Percentiles rank a stretch among this genome's conserved stretches.
These are phyloP conservation scores for Colletotrichum incanum DNA, from an alignment of 2,329 filamentous ascomycete genomes.

Conservation along the genomic window DNA sequence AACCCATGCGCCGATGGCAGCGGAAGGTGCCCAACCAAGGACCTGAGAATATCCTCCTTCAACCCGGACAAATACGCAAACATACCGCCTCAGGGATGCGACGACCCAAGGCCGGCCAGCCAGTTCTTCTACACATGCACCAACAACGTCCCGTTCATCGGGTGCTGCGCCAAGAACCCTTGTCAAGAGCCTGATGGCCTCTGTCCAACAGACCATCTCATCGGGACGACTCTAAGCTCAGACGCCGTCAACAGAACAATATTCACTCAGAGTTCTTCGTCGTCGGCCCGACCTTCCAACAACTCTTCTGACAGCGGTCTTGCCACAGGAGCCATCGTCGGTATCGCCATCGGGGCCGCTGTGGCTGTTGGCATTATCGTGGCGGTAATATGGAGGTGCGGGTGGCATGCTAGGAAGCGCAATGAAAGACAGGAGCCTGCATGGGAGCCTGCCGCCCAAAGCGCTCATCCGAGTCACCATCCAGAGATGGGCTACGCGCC, in stretches of 20 bases:
- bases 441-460: slow-evolving; percentile 28
- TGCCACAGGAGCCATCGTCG: slow-evolving; percentile 41
- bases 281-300: background rate
- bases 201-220: slow-evolving; percentile 48
- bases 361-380: slow-evolving; percentile 34
- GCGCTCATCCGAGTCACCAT: slow-evolving; percentile 22
- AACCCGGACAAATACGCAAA: slow-evolving; percentile 45
- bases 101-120: slow-evolving; percentile 40
- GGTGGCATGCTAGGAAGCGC: slow-evolving; percentile 40
- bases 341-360: slow-evolving; percentile 44
- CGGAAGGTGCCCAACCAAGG: slow-evolving; percentile 52
- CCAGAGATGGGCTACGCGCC: slow-evolving; percentile 39
- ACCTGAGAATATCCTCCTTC: slow-evolving; percentile 51
- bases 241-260: slow-evolving; percentile 36
- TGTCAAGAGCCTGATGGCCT: slow-evolving; percentile 46
- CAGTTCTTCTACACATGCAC: slow-evolving; percentile 55
- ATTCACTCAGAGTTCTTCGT: slow-evolving; percentile 34
- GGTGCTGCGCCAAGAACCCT: slow-evolving; percentile 56
- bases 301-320: slow-evolving; percentile 25
- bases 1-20: slow-evolving; percentile 53
- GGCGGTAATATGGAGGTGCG: slow-evolving; percentile 38
- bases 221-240: slow-evolving; percentile 48
- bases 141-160: slow-evolving; percentile 54
- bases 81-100: slow-evolving; percentile 53
- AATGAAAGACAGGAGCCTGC: slow-evolving; percentile 37